A percentile compares a stretch with the other conserved stretches of the same genome.
phyloP scores from a whole-genome alignment of 257 asterid genomes.

The Anisodus tanguticus region DNA sequence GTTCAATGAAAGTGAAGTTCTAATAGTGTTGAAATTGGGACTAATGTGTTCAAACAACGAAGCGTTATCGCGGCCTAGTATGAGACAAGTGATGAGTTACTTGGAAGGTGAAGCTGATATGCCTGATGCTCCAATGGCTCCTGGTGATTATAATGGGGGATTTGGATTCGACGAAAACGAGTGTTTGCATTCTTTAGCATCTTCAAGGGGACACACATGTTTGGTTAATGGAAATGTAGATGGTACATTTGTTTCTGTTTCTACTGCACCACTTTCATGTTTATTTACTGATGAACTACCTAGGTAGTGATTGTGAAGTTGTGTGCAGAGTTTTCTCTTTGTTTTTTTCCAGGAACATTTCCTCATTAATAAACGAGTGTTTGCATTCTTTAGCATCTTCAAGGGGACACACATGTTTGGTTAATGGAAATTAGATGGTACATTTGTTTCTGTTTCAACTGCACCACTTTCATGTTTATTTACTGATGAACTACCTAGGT shows the following conservation, averaged over 20 bases:
- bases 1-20: slow-evolving; percentile 30
- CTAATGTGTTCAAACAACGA: slow-evolving; percentile 32
- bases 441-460: slow-evolving; percentile 47
- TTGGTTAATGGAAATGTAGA: slow-evolving; percentile 37
- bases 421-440: slow-evolving; percentile 39
- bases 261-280: slow-evolving; percentile 45
- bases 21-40: slow-evolving; percentile 32
- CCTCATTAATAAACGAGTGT: slow-evolving; percentile 35
- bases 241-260: slow-evolving; percentile 45
- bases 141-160: slow-evolving; percentile 46
- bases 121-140: slow-evolving; percentile 44
- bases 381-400: slow-evolving; percentile 54
- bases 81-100: slow-evolving; percentile 32
- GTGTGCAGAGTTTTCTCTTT: not conserved
- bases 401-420: slow-evolving; percentile 32
- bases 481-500: slow-evolving; percentile 45
- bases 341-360: slow-evolving; percentile 7
- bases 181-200: slow-evolving; percentile 53
- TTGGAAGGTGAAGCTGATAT: slow-evolving; percentile 35
- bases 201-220: slow-evolving; percentile 40
- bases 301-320: slow-evolving; percentile 36
- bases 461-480: slow-evolving; percentile 40
- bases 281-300: slow-evolving; percentile 39
- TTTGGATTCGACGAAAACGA: slow-evolving; percentile 44
- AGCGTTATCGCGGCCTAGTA: slow-evolving; percentile 23